These are phyloP conservation scores for Neofusicoccum parvum DNA, from an alignment of 2,329 filamentous ascomycete species.

Conservation along the genomic window DNA sequence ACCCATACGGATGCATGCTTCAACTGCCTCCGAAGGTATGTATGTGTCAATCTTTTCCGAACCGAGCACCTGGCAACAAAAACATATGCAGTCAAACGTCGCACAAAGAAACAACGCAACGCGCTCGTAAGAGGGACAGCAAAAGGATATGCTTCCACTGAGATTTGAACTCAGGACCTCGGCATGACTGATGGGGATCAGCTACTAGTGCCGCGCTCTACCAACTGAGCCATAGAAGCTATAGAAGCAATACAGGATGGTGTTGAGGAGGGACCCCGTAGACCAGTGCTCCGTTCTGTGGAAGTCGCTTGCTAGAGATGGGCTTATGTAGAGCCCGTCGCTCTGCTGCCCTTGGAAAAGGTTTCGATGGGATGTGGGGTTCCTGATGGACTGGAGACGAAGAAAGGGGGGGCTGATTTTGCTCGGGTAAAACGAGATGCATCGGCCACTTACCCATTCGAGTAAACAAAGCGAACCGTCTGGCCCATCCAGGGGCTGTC, in stretches of 20 bases:
- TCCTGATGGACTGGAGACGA: not conserved
- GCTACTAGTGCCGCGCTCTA: slow-evolving; percentile 22
- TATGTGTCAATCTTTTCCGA: not conserved
- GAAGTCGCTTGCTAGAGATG: no score
- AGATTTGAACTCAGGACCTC: slow-evolving; percentile 23
- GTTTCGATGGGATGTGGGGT: not conserved
- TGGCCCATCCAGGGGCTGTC: slow-evolving; percentile 4
- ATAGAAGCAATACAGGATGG: not conserved
- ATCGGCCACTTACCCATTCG: not conserved
- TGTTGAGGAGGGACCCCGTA: no score
- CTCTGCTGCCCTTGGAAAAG: not conserved
- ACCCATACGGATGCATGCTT: not conserved
- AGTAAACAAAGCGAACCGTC: slow-evolving; percentile 7
- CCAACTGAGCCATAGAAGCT: slow-evolving; percentile 22
- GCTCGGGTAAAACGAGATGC: not conserved
- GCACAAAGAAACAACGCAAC: not conserved
- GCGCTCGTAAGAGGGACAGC: not conserved
- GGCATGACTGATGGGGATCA: slow-evolving; percentile 4
- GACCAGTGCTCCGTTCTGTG: no score
- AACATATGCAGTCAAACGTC: no score
- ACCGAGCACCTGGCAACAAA: no score
- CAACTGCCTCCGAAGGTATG: not conserved
- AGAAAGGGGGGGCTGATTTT: not conserved
- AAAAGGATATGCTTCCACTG: slow-evolving; percentile 21
- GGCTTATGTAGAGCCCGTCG: not conserved